A percentile compares a stretch with the other conserved stretches of the same genome.
These are phyloP conservation scores for Apiospora sp. DNA, from an alignment of 2,329 filamentous ascomycete species.

Conservation along the genomic window DNA sequence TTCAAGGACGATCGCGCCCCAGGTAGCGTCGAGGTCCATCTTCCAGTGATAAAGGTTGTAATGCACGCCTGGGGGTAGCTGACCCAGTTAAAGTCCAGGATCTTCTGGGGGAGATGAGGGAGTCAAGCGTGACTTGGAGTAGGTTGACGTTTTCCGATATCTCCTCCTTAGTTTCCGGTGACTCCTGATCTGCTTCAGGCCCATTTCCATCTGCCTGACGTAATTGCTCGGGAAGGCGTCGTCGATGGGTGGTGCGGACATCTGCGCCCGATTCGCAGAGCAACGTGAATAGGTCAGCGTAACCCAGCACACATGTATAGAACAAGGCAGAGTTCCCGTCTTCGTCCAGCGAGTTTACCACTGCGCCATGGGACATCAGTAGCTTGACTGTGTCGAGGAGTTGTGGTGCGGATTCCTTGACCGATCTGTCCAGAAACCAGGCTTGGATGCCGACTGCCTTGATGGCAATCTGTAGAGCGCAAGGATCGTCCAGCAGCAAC, in stretches of 20 bases:
- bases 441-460: not conserved
- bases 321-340: not conserved
- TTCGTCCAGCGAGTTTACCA: not conserved
- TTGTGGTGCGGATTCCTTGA: not conserved
- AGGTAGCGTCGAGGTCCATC: not conserved
- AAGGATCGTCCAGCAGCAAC: not conserved
- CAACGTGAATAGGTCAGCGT: not conserved
- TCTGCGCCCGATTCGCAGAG: not conserved
- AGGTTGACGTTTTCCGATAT: not conserved
- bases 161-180: not conserved
- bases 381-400: not conserved
- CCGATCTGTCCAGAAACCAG: not conserved
- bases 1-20: not conserved
- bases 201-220: not conserved
- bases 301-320: not conserved
- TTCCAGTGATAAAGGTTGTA: not conserved
- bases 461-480: not conserved
- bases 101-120: not conserved
- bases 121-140: not conserved
- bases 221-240: not conserved
- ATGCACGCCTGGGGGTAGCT: not conserved
- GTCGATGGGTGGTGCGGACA: not conserved
- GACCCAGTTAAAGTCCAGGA: not conserved
- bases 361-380: not conserved
- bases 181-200: no score